Conservation (phyloP, 1,139 yeast species). For the Kluyveromyces sp. region DNA sequence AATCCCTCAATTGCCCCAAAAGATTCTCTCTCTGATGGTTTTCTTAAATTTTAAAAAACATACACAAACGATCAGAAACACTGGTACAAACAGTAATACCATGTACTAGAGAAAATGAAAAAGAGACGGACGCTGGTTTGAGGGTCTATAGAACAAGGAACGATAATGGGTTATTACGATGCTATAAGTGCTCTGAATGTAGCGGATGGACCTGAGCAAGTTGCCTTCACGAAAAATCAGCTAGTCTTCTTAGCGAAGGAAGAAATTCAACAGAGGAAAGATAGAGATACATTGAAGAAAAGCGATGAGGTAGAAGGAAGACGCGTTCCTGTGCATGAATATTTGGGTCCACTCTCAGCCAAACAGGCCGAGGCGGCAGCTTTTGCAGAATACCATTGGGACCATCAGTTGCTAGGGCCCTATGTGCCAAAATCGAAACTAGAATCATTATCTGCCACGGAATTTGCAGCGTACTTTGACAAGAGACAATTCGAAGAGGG, state of each 20-base stretch:
- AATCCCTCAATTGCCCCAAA: too few species aligned
- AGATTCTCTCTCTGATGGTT: too few species aligned
- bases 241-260: conserved; percentile 17
- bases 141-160: too few species aligned
- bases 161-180: conserved; percentile 18
- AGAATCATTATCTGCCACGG: conserved; percentile 27
- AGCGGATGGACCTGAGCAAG: conserved; percentile 25
- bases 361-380: conserved; percentile 7
- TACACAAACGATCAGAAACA: too few species aligned
- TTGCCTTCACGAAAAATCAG: conserved; percentile 19
- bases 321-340: conserved; percentile 23
- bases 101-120: too few species aligned
- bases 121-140: too few species aligned
- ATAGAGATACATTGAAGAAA: conserved; percentile 8
- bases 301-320: conserved; percentile 8
- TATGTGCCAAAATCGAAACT: conserved; percentile 28
- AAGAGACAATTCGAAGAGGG: conserved; percentile 9
- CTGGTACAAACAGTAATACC: too few species aligned
- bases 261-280: conserved; percentile 9
- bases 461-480: conserved; percentile 29
- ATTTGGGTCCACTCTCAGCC: conserved; percentile 20
- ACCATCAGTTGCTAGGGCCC: conserved; percentile 28
- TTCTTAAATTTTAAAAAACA: too few species aligned
- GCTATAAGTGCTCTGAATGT: conserved; percentile 25
- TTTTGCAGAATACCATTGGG: conserved; percentile 21